These are phyloP conservation scores for Evansstolkia leycettana DNA, from an alignment of 495 filamentous ascomycete genomes.

Conservation along the genomic window DNA sequence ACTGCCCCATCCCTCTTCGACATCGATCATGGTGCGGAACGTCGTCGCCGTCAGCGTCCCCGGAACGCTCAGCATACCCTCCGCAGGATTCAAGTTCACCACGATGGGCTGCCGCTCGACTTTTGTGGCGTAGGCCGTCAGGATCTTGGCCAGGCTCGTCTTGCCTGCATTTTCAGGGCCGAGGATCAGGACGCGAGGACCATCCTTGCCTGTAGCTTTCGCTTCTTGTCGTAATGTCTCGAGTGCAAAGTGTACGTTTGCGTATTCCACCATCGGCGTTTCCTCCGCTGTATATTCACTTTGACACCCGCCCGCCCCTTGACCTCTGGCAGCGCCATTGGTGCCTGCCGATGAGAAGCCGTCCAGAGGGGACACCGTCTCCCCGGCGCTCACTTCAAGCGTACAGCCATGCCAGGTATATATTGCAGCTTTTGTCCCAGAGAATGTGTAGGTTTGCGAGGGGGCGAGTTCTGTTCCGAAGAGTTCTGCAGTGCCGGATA, in stretches of 20 bases:
- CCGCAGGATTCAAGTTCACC: slow-evolving; percentile 74
- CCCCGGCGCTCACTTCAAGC: slow-evolving; percentile 56
- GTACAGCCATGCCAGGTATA: slow-evolving; percentile 85
- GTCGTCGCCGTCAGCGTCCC: slow-evolving; percentile 75
- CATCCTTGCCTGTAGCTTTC: slow-evolving; percentile 37
- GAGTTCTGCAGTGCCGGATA: slow-evolving; percentile 78
- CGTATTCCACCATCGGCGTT: slow-evolving; percentile 68
- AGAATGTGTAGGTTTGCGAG: slow-evolving; percentile 70
- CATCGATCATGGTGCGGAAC: slow-evolving; percentile 75
- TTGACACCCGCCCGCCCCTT: slow-evolving; percentile 41
- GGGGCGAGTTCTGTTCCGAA: slow-evolving; percentile 91
- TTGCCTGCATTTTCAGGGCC: slow-evolving; percentile 77
- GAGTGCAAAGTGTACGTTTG: slow-evolving; percentile 80
- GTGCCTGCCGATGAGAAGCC: slow-evolving; percentile 8
- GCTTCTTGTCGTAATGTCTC: slow-evolving; percentile 50
- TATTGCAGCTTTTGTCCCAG: slow-evolving; percentile 72
- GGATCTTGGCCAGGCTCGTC: slow-evolving; percentile 67
- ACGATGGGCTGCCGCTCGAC: slow-evolving; percentile 67
- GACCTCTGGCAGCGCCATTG: slow-evolving; percentile 11
- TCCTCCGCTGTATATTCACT: slow-evolving; percentile 73
- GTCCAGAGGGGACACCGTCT: slow-evolving; percentile 30
- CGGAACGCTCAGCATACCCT: slow-evolving; percentile 76
- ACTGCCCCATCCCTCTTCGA: slow-evolving; percentile 83
- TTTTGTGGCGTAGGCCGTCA: slow-evolving; percentile 72
- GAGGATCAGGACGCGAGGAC: slow-evolving; percentile 74